Conservation (phyloP, 1,284 basidiomycete genomes). For the Puccinia polysora region DNA sequence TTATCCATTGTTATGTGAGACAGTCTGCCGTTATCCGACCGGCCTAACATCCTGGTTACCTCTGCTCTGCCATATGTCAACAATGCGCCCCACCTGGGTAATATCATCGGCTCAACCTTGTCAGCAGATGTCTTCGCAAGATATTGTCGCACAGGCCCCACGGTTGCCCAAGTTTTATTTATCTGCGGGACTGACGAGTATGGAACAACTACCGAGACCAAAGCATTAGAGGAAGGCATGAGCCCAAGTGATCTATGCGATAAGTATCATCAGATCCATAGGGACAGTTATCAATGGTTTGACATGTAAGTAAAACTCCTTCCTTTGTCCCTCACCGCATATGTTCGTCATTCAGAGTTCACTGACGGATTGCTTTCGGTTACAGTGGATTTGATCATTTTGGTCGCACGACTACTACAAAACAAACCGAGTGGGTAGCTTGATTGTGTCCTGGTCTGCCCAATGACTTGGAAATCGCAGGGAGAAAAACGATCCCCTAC, state of each 20-base stretch:
- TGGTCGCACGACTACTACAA: conserved; percentile 83
- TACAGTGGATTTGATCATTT: conserved; percentile 84
- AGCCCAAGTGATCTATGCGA: conserved; percentile 83
- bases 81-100: conserved; percentile 96
- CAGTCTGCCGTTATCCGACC: conserved; percentile 77
- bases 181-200: conserved; percentile 99
- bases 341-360: background rate
- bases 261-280: conserved; percentile 85
- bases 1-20: background rate
- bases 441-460: background rate
- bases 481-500: conserved; percentile 42
- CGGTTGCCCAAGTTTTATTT: conserved; percentile 62
- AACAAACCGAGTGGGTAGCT: conserved; percentile 73
- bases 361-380: conserved; percentile 53
- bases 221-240: conserved; percentile 88
- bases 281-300: conserved; percentile 93
- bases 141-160: conserved; percentile 66
- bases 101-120: conserved; percentile 93
- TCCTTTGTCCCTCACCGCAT: background rate
- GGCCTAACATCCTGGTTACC: conserved; percentile 83
- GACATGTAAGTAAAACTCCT: conserved; percentile 54
- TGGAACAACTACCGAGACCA: conserved; percentile 95
- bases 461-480: background rate
- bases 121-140: conserved; percentile 96
- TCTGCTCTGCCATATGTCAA: conserved; percentile 96